Conservation (phyloP, 2,329 filamentous ascomycete genomes). For the Pyrenophora teres region DNA sequence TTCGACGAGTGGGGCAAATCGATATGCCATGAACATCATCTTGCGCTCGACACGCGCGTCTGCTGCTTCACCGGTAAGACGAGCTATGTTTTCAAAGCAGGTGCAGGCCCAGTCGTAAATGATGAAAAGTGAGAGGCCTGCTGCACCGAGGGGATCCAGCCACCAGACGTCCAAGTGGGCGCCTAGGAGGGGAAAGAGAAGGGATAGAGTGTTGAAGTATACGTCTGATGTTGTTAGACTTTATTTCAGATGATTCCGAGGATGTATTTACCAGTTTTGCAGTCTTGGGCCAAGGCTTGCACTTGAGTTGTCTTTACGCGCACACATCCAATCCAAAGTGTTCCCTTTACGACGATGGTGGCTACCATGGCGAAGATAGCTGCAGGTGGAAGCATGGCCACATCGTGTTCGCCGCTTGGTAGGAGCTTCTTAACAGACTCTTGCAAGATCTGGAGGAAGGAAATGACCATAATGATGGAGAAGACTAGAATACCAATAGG, state of each 20-base stretch:
- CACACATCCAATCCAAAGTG: conserved; percentile 64
- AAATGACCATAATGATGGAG: conserved; percentile 66
- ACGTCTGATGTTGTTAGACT: conserved; percentile 56
- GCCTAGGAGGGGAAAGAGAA: conserved; percentile 67
- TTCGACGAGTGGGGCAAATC: conserved; percentile 59
- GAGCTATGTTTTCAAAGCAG: conserved; percentile 62
- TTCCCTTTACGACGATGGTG: conserved; percentile 64
- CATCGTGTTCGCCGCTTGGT: conserved; percentile 54
- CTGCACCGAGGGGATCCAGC: conserved; percentile 68
- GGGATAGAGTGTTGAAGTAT: conserved; percentile 66
- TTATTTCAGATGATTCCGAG: too few species aligned
- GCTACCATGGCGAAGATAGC: conserved; percentile 63
- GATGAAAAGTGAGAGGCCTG: conserved; percentile 67
- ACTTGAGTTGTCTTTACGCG: conserved; percentile 67
- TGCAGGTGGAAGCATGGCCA: conserved; percentile 57
- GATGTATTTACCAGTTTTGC: conserved; percentile 49
- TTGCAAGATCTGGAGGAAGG: conserved; percentile 64
- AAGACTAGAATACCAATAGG: conserved; percentile 67
- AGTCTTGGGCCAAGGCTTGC: conserved; percentile 66
- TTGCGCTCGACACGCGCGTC: conserved; percentile 59
- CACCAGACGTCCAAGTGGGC: conserved; percentile 66
- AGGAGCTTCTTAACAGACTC: conserved; percentile 64
- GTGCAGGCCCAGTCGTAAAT: conserved; percentile 72
- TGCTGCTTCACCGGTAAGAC: conserved; percentile 63
- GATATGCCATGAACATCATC: conserved; percentile 63